Evolutionary conservation across 2,329 filamentous ascomycete genomes (phyloP), one percentile per base, ranked within the genome.

Genomic region (Talaromyces sp.): DNA sequence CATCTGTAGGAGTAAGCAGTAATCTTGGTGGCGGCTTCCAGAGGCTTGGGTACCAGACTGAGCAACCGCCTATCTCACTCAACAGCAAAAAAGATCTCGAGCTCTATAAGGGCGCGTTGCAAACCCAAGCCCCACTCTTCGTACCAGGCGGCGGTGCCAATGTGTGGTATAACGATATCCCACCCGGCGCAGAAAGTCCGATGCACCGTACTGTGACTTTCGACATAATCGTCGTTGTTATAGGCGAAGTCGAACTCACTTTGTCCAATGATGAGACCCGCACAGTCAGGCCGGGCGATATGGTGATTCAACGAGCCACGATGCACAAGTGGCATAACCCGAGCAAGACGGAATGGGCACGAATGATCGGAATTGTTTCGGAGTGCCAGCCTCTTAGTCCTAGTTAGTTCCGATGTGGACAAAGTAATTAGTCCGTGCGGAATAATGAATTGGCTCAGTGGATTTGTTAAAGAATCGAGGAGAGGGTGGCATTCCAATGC

Each of bases 261-360:
- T 68, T 85, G 4, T 82, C 83, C 61, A 77, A 77, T 19, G 82
- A 82, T 2, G 80, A 80, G 60, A 74, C 68, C 56, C 74, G 74
- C 53, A 60, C 73, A 26, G 72, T 85, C 76, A 70, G 17, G 72
- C 72, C 76, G 10, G 83, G 83, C 2, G 83, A 85, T 65, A 70
- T 84, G n/a, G 79, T 78, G 10, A 78, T 85, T 19, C 82, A 85
- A 70, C 73, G 83, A 50, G 81, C 77, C 0, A 84, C 82, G 2
- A 81, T 79, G 72, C 83, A 85, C 68, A 77, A 76, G 32, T 84
- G 81, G 82, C 69, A 74, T 54, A 84, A 84, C 62, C 68, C 73
- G 12, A 80, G 76, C 62, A 63, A 70, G 56, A 79, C 75, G 17
- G 75, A 78, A 57, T 82, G 80, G 81, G 72, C 77, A 11, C 68